Evolutionary conservation across 2,329 filamentous ascomycete genomes (phyloP).

Genomic region (Microascus cirrosus): DNA sequence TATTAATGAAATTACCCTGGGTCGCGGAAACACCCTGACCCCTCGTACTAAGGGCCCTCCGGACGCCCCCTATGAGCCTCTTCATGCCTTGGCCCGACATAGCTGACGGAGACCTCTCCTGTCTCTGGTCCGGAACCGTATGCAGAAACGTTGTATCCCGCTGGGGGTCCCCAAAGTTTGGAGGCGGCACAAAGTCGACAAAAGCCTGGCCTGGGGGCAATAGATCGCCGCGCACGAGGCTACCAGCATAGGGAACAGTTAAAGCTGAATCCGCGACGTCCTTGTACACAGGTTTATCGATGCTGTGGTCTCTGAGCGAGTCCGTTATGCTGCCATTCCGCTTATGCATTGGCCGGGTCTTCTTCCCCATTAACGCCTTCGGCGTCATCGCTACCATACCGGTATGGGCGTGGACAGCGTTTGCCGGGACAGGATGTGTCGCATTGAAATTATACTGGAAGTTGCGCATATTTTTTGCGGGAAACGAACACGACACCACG

Average conservation of each 20-base stretch:
- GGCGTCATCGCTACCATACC: constrained; percentile 48
- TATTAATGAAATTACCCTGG: constrained; percentile 33
- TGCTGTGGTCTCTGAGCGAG: constrained; percentile 60
- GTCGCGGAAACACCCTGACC: constrained; percentile 30
- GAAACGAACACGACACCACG: constrained; percentile 53
- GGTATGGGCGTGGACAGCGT: constrained; percentile 30
- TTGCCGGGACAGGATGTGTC: constrained; percentile 46
- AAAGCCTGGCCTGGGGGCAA: constrained; percentile 75
- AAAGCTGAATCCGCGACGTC: constrained; percentile 29
- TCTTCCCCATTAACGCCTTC: constrained; percentile 45
- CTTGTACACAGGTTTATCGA: constrained; percentile 37
- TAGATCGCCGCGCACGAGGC: constrained; percentile 76
- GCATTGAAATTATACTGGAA: constrained; percentile 26
- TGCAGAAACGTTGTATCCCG: constrained; percentile 44
- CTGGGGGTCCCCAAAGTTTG: constrained; percentile 30
- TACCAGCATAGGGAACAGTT: constrained; percentile 62
- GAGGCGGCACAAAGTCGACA: constrained; percentile 52
- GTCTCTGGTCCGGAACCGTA: constrained; percentile 20
- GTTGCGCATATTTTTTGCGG: constrained; percentile 34
- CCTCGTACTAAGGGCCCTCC: constrained; percentile 62
- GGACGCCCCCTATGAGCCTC: constrained; percentile 76
- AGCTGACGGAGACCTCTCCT: constrained; percentile 40
- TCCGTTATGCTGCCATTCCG: constrained; percentile 82
- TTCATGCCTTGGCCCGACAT: constrained; percentile 69
- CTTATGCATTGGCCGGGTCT: constrained; percentile 56